Conservation (phyloP, 1,139 yeast genomes). For the Maudiozyma humilis region DNA sequence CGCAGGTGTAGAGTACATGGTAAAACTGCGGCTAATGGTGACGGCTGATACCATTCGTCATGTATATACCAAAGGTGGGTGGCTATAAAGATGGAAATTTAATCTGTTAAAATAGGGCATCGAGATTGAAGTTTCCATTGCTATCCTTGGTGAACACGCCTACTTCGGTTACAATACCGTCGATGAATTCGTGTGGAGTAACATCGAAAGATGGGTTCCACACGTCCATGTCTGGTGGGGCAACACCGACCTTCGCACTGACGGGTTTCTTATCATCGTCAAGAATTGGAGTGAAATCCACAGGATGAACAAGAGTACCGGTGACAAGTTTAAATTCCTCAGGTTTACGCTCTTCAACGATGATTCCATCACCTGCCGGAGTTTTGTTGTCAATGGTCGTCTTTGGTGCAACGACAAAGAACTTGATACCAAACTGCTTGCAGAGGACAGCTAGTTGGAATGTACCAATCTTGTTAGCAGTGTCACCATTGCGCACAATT, state of each 20-base stretch:
- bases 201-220: constrained; percentile 98
- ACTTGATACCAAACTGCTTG: constrained; percentile 49
- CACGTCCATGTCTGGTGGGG: constrained; percentile 76
- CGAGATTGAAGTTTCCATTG: constrained; percentile 41
- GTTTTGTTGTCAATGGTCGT: constrained; percentile 77
- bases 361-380: constrained; percentile 58
- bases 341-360: constrained; percentile 81
- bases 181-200: constrained; percentile 74
- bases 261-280: constrained; percentile 32
- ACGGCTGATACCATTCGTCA: no score
- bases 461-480: constrained; percentile 97
- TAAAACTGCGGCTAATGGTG: no score
- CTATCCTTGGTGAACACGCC: constrained; percentile 43
- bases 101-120: constrained; percentile 14
- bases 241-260: constrained; percentile 64
- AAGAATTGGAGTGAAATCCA: constrained; percentile 30
- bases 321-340: constrained; percentile 67
- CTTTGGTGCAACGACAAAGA: constrained; percentile 90
- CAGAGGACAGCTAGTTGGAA: constrained; percentile 74
- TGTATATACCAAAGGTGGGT: no score
- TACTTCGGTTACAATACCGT: constrained; percentile 80
- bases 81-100: background rate
- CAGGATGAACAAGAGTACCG: constrained; percentile 48
- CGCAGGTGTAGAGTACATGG: background rate
- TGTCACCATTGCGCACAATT: constrained; percentile 83